Percentiles rank a stretch among this genome's conserved stretches.
These are phyloP conservation scores for Spergularia azorica DNA, from an alignment of 179 eudicot genomes.

Conservation along the genomic window DNA sequence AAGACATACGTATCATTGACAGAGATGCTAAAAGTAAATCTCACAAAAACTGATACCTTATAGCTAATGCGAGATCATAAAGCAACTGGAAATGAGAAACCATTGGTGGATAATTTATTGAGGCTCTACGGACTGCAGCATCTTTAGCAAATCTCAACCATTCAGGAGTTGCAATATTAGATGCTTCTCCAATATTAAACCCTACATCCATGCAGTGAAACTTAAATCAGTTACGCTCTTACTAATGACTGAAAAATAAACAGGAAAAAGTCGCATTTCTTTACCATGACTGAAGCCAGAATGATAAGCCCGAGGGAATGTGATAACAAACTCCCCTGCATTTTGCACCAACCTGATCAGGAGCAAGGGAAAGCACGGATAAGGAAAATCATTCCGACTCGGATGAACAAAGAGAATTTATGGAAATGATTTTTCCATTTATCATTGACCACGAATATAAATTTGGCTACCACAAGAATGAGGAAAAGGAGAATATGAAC, in stretches of 20 bases:
- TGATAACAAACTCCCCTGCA: conserved; percentile 98
- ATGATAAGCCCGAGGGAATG: conserved; percentile 98
- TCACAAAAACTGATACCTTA: conserved; percentile 52
- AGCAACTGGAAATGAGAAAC: conserved; percentile 95
- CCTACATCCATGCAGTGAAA: conserved; percentile 43
- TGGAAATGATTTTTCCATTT: conserved; percentile 6
- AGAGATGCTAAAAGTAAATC: background rate
- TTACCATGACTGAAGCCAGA: conserved; percentile 98
- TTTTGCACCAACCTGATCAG: conserved; percentile 88
- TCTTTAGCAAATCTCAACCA: conserved; percentile 94
- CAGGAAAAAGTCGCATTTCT: background rate
- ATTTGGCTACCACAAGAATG: background rate
- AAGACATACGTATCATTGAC: background rate
- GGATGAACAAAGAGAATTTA: background rate
- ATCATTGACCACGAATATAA: too few relatives aligned
- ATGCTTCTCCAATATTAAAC: conserved; percentile 88
- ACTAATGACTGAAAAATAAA: conserved; percentile 6
- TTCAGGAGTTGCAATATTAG: conserved; percentile 97
- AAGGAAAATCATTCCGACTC: conserved; percentile 17
- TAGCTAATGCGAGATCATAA: conserved; percentile 80
- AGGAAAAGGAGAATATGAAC: background rate
- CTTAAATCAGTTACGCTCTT: background rate
- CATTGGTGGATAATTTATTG: conserved; percentile 95
- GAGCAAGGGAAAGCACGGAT: conserved; percentile 28
- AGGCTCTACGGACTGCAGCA: conserved; percentile 97